Percentiles rank a stretch among this genome's conserved stretches.
Evolutionary conservation across 1,139 yeast genomes (phyloP).

Genomic region (Groenewaldozyma auringiensis): DNA sequence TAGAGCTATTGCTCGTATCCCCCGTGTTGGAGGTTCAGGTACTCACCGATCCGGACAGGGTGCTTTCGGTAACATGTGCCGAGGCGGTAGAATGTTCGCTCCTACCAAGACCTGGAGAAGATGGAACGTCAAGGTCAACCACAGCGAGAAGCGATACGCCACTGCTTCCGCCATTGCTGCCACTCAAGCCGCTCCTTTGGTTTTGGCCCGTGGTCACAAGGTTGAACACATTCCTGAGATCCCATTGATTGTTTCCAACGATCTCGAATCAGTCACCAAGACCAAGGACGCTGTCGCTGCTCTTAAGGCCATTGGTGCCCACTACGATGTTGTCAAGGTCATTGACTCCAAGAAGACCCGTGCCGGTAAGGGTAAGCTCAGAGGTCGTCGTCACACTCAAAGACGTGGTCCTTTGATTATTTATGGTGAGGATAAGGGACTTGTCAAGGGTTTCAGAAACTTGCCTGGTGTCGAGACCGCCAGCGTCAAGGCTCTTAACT

Average conservation of each 20-base stretch:
- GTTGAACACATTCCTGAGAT: constrained; percentile 97
- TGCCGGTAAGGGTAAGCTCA: constrained; percentile 99
- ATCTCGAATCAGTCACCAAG: constrained; percentile 86
- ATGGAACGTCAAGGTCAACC: constrained; percentile 99
- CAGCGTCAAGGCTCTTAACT: constrained; percentile 85
- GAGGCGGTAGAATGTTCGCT: constrained; percentile 99
- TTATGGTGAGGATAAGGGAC: constrained; percentile 96
- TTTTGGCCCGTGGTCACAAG: constrained; percentile 99
- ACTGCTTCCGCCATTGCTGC: constrained; percentile 99
- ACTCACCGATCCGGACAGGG: constrained; percentile 99
- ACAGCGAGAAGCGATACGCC: constrained; percentile 99
- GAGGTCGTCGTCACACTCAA: constrained; percentile 99
- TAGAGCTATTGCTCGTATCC: constrained; percentile 99
- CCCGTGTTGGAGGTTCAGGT: constrained; percentile 99
- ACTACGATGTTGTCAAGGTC: constrained; percentile 96
- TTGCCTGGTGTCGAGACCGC: constrained; percentile 99
- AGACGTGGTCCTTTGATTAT: constrained; percentile 99
- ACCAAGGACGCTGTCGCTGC: constrained; percentile 99
- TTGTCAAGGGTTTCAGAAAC: constrained; percentile 98
- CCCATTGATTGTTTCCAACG: constrained; percentile 95
- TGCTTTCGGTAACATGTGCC: constrained; percentile 99
- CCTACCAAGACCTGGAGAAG: constrained; percentile 99
- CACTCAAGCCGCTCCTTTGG: constrained; percentile 96
- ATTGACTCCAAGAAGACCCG: constrained; percentile 97
- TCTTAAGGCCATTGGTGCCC: constrained; percentile 98